A percentile compares a stretch with the other conserved stretches of the same genome.
Conservation (phyloP, 208 protist species). For the Leishmania martiniquensis region DNA sequence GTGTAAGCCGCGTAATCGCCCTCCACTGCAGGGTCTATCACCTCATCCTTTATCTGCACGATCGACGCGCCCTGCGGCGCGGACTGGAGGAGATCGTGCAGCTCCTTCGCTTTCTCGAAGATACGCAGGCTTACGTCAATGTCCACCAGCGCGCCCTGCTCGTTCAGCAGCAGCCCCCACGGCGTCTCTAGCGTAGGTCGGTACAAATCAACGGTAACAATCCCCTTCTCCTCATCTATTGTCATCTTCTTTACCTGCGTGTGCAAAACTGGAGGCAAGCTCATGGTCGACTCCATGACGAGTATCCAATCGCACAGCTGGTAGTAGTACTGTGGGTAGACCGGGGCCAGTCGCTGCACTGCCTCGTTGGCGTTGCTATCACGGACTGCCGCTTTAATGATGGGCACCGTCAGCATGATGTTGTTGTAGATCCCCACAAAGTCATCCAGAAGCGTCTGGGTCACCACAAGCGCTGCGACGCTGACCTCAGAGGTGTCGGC, state of each 20-base stretch:
- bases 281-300: conserved; percentile 38
- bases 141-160: conserved; percentile 55
- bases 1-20: conserved; percentile 20
- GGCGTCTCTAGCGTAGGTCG: conserved; percentile 43
- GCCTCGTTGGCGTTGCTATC: conserved; percentile 1
- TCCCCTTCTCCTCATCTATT: conserved; percentile 31
- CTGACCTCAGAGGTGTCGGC: conserved; percentile 16
- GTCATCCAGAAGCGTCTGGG: conserved; percentile 58
- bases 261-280: conserved; percentile 35
- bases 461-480: conserved; percentile 47
- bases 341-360: conserved; percentile 27
- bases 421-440: conserved; percentile 58
- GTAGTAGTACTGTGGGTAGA: conserved; percentile 67
- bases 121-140: conserved; percentile 67
- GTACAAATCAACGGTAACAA: conserved; percentile 39
- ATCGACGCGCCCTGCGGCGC: conserved; percentile 43
- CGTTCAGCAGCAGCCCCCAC: conserved; percentile 79
- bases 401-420: conserved; percentile 54
- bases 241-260: conserved; percentile 47
- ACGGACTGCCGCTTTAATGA: conserved; percentile 36
- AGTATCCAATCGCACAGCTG: conserved; percentile 66
- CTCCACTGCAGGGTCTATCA: conserved; percentile 11
- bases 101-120: conserved; percentile 38
- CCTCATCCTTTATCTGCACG: conserved; percentile 42
- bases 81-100: conserved; percentile 56